A percentile compares a stretch with the other conserved stretches of the same genome.
Conservation (phyloP, 495 filamentous ascomycete genomes). For the Penicillium turbatum region DNA sequence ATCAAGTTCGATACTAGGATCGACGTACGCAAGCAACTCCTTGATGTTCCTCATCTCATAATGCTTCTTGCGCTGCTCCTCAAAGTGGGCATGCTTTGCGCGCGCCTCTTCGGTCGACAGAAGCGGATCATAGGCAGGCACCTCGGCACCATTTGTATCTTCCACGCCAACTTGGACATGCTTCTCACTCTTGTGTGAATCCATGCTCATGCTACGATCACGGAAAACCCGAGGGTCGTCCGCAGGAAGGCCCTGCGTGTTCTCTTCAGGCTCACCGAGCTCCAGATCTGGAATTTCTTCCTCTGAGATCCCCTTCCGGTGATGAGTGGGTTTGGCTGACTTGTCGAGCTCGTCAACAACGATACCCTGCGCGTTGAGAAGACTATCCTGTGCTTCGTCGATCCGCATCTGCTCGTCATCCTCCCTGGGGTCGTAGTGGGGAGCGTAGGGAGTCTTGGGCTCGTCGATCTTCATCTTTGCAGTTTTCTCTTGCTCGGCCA, state of each 20-base stretch:
- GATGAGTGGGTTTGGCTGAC: slow-evolving; percentile 24
- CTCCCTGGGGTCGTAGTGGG: slow-evolving; percentile 82
- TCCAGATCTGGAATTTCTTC: slow-evolving; percentile 90
- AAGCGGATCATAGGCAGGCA: slow-evolving; percentile 52
- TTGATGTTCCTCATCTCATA: slow-evolving; percentile 99
- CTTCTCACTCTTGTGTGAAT: slow-evolving; percentile 58
- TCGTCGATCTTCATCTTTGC: slow-evolving; percentile 98
- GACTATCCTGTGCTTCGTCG: slow-evolving; percentile 34
- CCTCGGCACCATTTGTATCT: slow-evolving; percentile 46
- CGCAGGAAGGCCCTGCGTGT: slow-evolving; percentile 25
- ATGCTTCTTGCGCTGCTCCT: slow-evolving; percentile 86
- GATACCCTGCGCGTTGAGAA: slow-evolving; percentile 54
- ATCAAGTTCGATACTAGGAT: neutral
- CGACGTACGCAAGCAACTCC: slow-evolving; percentile 70
- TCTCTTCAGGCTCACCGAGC: slow-evolving; percentile 89
- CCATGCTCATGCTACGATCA: slow-evolving; percentile 44
- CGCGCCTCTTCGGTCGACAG: slow-evolving; percentile 70
- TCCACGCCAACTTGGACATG: slow-evolving; percentile 73
- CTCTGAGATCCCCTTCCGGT: slow-evolving; percentile 45
- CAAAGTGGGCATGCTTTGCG: slow-evolving; percentile 88
- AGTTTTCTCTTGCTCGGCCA: slow-evolving; percentile 91
- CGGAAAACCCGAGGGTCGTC: slow-evolving; percentile 41
- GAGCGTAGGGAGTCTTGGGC: slow-evolving; percentile 94
- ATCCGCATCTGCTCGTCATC: slow-evolving; percentile 69
- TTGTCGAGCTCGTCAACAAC: slow-evolving; percentile 73